These are phyloP conservation scores for Calonectria pauciramosa DNA, from an alignment of 2,329 filamentous ascomycete species.

Conservation along the genomic window DNA sequence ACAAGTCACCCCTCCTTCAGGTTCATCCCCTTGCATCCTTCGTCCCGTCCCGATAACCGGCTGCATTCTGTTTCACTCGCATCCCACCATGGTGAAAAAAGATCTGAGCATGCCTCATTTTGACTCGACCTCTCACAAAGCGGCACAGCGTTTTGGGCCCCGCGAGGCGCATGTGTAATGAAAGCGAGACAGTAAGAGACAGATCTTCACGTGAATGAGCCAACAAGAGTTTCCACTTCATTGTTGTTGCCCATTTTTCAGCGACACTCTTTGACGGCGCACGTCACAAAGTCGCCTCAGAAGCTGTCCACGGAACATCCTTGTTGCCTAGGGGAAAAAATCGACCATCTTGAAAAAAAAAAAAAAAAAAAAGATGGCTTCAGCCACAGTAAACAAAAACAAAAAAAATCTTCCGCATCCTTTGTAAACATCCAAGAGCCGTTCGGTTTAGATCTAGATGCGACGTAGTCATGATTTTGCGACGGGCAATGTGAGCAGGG, in stretches of 20 bases:
- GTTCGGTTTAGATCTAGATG: background rate
- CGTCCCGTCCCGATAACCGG: constrained; percentile 2
- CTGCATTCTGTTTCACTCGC: background rate
- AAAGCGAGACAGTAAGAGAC: background rate
- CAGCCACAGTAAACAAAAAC: background rate
- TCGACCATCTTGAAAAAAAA: background rate
- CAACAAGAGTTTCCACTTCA: background rate
- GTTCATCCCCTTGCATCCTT: constrained; percentile 8
- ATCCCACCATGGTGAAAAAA: no score
- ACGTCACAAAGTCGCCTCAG: background rate
- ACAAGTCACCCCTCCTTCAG: background rate
- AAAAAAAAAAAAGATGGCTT: background rate
- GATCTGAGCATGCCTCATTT: background rate
- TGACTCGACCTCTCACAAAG: background rate
- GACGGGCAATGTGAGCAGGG: background rate
- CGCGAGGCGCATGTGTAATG: background rate
- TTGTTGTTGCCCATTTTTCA: background rate
- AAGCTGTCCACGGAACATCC: background rate
- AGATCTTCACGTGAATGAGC: background rate
- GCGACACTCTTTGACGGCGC: background rate
- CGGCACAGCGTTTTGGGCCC: background rate
- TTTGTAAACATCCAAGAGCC: background rate
- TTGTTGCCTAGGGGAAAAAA: background rate
- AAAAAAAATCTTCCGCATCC: background rate
- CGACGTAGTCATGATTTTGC: background rate